Percentiles rank a stretch among this genome's conserved stretches.
Evolutionary conservation across 306 rosid species (phyloP).

Genomic region (Bauhinia variegata): DNA sequence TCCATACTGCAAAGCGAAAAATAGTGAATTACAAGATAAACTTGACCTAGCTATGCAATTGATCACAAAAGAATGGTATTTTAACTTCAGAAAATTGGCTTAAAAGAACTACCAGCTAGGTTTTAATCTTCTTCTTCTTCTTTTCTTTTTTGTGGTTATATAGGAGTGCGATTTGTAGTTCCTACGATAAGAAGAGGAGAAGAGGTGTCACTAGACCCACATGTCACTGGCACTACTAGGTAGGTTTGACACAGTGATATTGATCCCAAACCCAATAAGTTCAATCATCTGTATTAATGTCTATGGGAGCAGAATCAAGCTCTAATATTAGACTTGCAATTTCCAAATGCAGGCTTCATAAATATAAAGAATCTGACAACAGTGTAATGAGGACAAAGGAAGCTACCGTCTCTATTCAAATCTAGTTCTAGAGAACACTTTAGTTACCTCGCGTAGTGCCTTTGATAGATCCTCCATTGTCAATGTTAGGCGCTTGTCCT

Average conservation of each 20-base stretch:
- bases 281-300: not conserved
- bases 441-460: constrained; percentile 68
- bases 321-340: not conserved
- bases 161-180: too few relatives aligned
- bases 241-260: not conserved
- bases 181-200: too few relatives aligned
- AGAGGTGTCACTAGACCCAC: too few relatives aligned
- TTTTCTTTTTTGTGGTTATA: too few relatives aligned
- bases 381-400: constrained; percentile 1
- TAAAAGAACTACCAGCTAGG: not conserved
- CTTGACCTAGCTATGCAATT: not conserved
- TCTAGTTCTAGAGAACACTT: constrained; percentile 24
- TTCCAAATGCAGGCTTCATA: not conserved
- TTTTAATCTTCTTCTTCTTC: too few relatives aligned
- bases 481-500: constrained; percentile 87
- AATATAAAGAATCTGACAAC: constrained; percentile 5
- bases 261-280: too few relatives aligned
- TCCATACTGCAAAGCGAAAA: constrained; percentile 18
- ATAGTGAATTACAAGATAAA: too few relatives aligned
- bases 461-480: constrained; percentile 85
- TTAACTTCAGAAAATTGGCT: not conserved
- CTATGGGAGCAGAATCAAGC: not conserved
- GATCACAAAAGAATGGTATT: constrained; percentile 4
- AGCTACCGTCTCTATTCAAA: constrained; percentile 25
- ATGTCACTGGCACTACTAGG: too few relatives aligned